Conservation (phyloP, 164 flowering plant species). For the Stephania yunnanensis region DNA sequence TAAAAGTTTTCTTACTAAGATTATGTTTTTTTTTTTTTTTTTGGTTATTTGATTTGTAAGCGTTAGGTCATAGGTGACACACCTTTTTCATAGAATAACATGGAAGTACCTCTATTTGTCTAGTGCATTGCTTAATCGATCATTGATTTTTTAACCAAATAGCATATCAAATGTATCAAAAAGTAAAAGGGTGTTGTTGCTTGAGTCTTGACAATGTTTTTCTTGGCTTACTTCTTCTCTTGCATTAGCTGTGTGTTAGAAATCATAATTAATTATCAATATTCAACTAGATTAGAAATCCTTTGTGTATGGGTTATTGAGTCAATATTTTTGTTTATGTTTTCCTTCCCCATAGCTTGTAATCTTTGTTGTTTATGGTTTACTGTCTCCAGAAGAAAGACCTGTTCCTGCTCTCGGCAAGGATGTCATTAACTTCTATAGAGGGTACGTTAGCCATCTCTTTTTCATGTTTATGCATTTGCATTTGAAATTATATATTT, state of each 20-base stretch:
- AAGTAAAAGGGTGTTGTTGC: not conserved
- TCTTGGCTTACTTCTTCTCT: no score
- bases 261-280: no score
- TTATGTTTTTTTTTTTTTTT: no score
- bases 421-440: slow-evolving; percentile 59
- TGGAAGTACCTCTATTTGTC: no score
- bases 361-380: not conserved
- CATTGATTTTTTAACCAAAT: not conserved
- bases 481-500: not conserved
- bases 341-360: not conserved
- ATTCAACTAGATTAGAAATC: no score
- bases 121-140: no score
- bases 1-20: not conserved
- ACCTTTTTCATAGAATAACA: no score
- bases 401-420: slow-evolving; percentile 64
- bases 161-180: not conserved
- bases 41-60: no score
- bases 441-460: slow-evolving; percentile 47
- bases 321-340: not conserved
- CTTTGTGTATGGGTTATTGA: no score
- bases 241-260: no score
- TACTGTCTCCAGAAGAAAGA: slow-evolving; percentile 39
- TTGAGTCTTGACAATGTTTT: not conserved
- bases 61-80: no score
- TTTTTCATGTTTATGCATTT: slow-evolving; percentile 3